Evolutionary conservation across 208 protist genomes (phyloP).

Genomic region (Trypanosoma brucei): DNA sequence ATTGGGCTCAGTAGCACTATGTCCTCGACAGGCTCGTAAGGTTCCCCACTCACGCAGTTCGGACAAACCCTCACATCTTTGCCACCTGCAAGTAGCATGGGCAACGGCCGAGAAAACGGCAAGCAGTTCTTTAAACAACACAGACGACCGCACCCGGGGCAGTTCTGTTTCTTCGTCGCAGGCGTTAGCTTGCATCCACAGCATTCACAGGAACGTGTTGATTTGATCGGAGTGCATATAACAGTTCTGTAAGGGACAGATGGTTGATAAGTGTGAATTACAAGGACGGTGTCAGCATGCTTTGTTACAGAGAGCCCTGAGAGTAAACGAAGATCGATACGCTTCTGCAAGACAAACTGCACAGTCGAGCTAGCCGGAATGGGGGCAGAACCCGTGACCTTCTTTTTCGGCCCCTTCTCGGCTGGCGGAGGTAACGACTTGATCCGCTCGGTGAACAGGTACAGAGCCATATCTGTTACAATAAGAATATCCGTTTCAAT

Average conservation of each 20-base stretch:
- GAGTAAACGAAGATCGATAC: conserved; percentile 64
- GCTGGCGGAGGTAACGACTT: conserved; percentile 16
- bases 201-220: conserved; percentile 15
- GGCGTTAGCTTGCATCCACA: conserved; percentile 26
- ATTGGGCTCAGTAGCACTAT: conserved; percentile 50
- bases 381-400: background rate
- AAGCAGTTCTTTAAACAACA: conserved; percentile 58
- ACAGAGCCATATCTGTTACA: conserved; percentile 28
- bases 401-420: conserved; percentile 20
- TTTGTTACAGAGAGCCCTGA: conserved; percentile 48
- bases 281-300: conserved; percentile 58
- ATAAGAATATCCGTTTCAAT: conserved; percentile 31
- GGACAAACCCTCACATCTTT: conserved; percentile 40
- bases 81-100: conserved; percentile 31
- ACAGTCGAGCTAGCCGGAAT: conserved; percentile 14
- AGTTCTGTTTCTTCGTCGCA: conserved; percentile 53
- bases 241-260: conserved; percentile 41
- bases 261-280: conserved; percentile 61
- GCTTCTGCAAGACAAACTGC: conserved; percentile 41
- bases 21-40: conserved; percentile 63
- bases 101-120: conserved; percentile 42
- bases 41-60: conserved; percentile 47
- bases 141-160: conserved; percentile 61
- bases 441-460: conserved; percentile 26
- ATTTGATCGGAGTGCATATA: conserved; percentile 3